Evolutionary conservation across 768 basidiomycete genomes (phyloP).

Genomic region (Kwoniella pini): DNA sequence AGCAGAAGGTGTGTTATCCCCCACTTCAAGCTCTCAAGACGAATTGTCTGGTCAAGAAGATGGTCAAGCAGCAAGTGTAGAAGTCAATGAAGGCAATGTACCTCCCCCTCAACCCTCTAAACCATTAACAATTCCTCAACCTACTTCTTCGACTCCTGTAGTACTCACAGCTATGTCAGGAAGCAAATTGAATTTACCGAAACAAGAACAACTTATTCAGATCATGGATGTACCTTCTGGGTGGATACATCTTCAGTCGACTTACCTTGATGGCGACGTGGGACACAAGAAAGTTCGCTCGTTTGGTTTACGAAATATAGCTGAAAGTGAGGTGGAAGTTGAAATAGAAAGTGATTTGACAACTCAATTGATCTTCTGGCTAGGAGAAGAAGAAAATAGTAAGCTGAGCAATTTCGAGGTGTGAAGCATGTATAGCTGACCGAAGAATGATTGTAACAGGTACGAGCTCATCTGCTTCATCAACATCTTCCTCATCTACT

Average conservation of each 20-base stretch:
- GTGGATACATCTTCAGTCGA: slow-evolving; percentile 48
- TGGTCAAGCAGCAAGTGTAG: not conserved
- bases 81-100: not conserved
- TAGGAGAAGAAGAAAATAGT: slow-evolving; percentile 42
- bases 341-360: slow-evolving; percentile 38
- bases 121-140: slow-evolving; percentile 7
- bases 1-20: slow-evolving; percentile 34
- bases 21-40: not conserved
- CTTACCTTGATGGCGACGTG: slow-evolving; percentile 38
- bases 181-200: slow-evolving; percentile 12
- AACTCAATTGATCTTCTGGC: slow-evolving; percentile 37
- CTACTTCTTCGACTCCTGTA: slow-evolving; percentile 8
- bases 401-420: slow-evolving; percentile 10
- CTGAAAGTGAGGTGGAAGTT: slow-evolving; percentile 24
- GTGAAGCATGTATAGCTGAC: not conserved
- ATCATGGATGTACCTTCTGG: slow-evolving; percentile 43
- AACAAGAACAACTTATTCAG: slow-evolving; percentile 24
- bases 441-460: not conserved
- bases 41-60: not conserved
- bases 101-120: slow-evolving; percentile 4
- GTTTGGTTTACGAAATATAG: slow-evolving; percentile 38
- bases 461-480: slow-evolving; percentile 31
- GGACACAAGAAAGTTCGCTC: slow-evolving; percentile 31
- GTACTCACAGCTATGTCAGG: not conserved
- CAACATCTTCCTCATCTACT: slow-evolving; percentile 30